Evolutionary conservation across 495 filamentous ascomycete genomes (phyloP), one percentile per base, ranked within the genome.

Genomic region (Trichoderma erinaceum): DNA sequence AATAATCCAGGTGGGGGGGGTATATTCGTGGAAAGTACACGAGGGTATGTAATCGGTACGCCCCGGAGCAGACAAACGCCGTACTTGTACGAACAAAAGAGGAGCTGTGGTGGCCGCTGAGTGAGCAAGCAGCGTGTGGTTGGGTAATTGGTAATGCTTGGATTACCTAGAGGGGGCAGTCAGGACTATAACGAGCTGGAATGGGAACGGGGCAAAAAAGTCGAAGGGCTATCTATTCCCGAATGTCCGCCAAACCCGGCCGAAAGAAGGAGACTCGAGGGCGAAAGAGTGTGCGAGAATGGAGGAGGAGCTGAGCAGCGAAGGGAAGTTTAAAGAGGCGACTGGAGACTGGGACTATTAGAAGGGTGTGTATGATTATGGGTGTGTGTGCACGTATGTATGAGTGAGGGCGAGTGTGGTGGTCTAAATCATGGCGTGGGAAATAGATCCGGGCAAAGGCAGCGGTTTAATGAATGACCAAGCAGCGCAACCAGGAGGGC

Each of bases 21-120:
- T 18, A 15, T 29, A 16, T 61, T 23, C 16, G 56, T 18, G 27
- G 27, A 15, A 61, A 29, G 23, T 32, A 25, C 27, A 61, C 56
- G 56, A 61, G 56, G 56, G 56, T 61, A 61, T 61, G 56, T 61
- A 32, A 18, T 25, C 56, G 56, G 56, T 61, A 61, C 56, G 56
- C 27, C 56, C 48, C 48, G 48, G 48, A n/a, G 48, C 48, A 23
- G 48, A 10, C 18, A 10, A 52, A 4, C 1, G 12, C 27, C 4
- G 35, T 38, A 38, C 35, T 61, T 61, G 27, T 61, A 61, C 56
- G 56, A 25, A 13, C 56, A 13, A 10, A 12, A 13, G 56, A 61
- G 56, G 56, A 61, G 56, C 27, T 61, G 8, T 32, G 0, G 23
- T 61, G 15, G 23, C 56, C 27, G 56, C 56, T 61, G 56, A 61